Percentiles rank a stretch among this genome's conserved stretches.
These are phyloP conservation scores for Beauveria sp. DNA, from an alignment of 2,329 filamentous ascomycete species.

Conservation along the genomic window DNA sequence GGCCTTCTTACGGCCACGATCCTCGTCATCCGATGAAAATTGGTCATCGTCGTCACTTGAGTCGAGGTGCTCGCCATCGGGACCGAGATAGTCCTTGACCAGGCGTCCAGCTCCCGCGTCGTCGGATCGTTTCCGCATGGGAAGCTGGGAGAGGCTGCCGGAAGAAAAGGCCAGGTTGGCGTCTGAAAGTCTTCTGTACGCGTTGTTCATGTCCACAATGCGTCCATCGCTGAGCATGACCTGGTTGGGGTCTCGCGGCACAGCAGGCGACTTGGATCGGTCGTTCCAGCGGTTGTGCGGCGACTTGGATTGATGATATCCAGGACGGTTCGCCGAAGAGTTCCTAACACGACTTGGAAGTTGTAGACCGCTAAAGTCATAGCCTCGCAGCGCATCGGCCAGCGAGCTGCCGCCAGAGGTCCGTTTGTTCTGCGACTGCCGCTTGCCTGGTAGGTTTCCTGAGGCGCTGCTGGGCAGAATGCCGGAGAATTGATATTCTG, in stretches of 20 bases:
- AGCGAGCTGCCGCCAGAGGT: conserved; percentile 31
- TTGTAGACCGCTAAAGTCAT: conserved; percentile 41
- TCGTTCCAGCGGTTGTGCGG: conserved; percentile 40
- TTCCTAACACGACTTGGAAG: conserved; percentile 38
- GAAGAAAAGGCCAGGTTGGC: conserved; percentile 58
- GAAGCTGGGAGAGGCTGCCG: conserved; percentile 53
- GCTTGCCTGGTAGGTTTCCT: conserved; percentile 42
- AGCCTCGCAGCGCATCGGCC: conserved; percentile 46
- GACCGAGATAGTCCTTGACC: conserved; percentile 58
- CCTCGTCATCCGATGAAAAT: conserved; percentile 59
- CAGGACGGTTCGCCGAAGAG: conserved; percentile 30
- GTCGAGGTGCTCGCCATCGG: conserved; percentile 59
- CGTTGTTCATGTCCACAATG: conserved; percentile 58
- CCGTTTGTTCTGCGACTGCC: conserved; percentile 37
- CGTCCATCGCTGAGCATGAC: conserved; percentile 53
- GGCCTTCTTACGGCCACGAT: conserved; percentile 51
- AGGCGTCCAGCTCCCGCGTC: conserved; percentile 46
- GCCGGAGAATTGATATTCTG: conserved; percentile 54
- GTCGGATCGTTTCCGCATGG: conserved; percentile 44
- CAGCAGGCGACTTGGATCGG: conserved; percentile 31
- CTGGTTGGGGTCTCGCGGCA: conserved; percentile 24
- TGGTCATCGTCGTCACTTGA: conserved; percentile 65
- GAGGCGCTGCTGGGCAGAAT: conserved; percentile 43
- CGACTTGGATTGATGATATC: conserved; percentile 44
- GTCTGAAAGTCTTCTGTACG: conserved; percentile 65